Evolutionary conservation across 352 stramenopile species (phyloP), one percentile per base, ranked within the genome.

Genomic region (Globisporangium parvum): DNA sequence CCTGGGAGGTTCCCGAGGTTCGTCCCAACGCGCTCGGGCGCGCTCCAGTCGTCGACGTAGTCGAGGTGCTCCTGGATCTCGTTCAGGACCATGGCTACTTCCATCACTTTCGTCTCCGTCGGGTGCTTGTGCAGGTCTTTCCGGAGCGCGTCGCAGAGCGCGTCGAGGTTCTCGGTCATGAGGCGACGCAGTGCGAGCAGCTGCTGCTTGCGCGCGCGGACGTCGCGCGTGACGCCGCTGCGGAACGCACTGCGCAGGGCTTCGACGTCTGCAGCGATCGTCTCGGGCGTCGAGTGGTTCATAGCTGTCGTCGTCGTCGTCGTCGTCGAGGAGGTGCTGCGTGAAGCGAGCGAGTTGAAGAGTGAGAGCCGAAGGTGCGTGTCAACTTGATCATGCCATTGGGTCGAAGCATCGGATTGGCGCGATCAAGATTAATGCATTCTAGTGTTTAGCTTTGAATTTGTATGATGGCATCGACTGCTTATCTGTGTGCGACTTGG

Each of bases 31-130:
- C 66, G 48, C 57, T 84, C 47, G 3, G 85, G 76, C 57, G 75
- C 72, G 37, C 77, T 49, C 78, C 80, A 90, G 55, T 86, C 70
- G 39, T 70, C 68, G 21, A 91, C 51, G 63, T 89, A 83, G 66
- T 89, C 78, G 21, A 92, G 37, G 44, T 81, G 72, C 6, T 93
- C 63, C 54, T 92, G 79, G 50, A 96, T 70, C 55, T 96, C 87
- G 42, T 40, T 39, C 49, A 75, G 57, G 17, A 87, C 53, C 26
- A 80, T 37, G 24, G 47, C 52, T 12, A 89, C 53, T 48, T 96
- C 87, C 23, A 61, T 75, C 39, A 63, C 44, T 24, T 71, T 82
- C 21, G 71, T 47, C 73, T 97, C 88, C 55, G 65, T 55, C 42
- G 80, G 71, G 60, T 88, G 76, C 55, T 87, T 87, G 67, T 87